phyloP scores from a whole-genome alignment of 2,329 filamentous ascomycete genomes.

The Ciborinia camelliae region DNA sequence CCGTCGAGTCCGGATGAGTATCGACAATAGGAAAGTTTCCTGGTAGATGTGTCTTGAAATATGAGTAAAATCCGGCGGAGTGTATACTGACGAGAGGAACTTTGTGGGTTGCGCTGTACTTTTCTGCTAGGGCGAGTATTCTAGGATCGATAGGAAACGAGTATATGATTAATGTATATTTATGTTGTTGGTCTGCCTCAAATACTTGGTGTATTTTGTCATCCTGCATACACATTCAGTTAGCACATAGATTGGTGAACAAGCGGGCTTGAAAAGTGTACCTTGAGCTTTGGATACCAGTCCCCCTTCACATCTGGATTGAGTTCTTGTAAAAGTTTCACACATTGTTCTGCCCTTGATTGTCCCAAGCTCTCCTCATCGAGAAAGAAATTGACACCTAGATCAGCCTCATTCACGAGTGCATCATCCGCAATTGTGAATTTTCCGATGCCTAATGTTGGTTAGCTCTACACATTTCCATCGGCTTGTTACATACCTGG shows the following conservation, averaged over 20 bases:
- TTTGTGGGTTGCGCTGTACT: slow-evolving; percentile 51
- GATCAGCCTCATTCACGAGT: slow-evolving; percentile 72
- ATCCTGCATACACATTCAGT: background rate
- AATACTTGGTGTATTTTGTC: slow-evolving; percentile 31
- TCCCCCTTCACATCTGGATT: slow-evolving; percentile 88
- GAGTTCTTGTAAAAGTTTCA: slow-evolving; percentile 75
- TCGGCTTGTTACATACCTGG: slow-evolving; percentile 55
- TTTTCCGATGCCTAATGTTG: slow-evolving; percentile 67
- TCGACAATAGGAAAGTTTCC: slow-evolving; percentile 89
- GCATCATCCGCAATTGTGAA: slow-evolving; percentile 88
- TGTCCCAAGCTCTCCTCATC: slow-evolving; percentile 74
- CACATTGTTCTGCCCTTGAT: slow-evolving; percentile 73
- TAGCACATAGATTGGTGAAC: background rate
- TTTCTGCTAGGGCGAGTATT: slow-evolving; percentile 48
- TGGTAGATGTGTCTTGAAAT: slow-evolving; percentile 76
- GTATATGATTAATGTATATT: slow-evolving; percentile 59
- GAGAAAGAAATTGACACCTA: slow-evolving; percentile 97
- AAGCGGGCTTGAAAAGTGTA: slow-evolving; percentile 24
- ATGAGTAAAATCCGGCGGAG: slow-evolving; percentile 88
- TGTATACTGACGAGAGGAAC: slow-evolving; percentile 80
- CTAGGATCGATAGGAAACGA: slow-evolving; percentile 55
- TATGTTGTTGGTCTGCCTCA: slow-evolving; percentile 33
- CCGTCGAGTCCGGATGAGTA: slow-evolving; percentile 86
- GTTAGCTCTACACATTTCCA: slow-evolving; percentile 13
- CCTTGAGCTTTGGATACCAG: slow-evolving; percentile 55